These are phyloP conservation scores for Emericellopsis cladophorae DNA, from an alignment of 2,329 filamentous ascomycete genomes.

Conservation along the genomic window DNA sequence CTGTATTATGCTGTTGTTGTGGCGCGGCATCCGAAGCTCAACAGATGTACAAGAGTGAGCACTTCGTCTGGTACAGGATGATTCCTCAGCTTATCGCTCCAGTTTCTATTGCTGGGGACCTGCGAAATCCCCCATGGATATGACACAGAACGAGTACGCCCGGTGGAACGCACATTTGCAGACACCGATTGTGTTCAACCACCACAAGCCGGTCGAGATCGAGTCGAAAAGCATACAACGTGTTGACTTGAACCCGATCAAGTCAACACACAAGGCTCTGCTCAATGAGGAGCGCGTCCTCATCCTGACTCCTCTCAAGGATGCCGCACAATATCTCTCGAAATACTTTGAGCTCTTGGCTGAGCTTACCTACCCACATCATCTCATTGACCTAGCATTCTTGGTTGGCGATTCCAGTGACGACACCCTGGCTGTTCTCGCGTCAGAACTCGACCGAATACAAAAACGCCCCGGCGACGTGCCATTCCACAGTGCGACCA, in stretches of 20 bases:
- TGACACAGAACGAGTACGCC: slow-evolving; percentile 82
- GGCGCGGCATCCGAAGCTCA: slow-evolving; percentile 71
- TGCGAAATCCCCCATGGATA: slow-evolving; percentile 88
- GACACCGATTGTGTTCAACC: slow-evolving; percentile 93
- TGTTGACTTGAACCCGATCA: slow-evolving; percentile 74
- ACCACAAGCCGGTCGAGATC: slow-evolving; percentile 76
- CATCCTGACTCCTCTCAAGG: slow-evolving; percentile 84
- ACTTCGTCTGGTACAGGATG: background rate
- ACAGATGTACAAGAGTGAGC: slow-evolving; percentile 85
- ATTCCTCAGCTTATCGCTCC: slow-evolving; percentile 5
- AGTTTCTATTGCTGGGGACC: slow-evolving; percentile 98
- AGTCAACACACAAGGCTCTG: slow-evolving; percentile 66
- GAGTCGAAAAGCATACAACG: slow-evolving; percentile 69
- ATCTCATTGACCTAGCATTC: slow-evolving; percentile 90
- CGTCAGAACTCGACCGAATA: slow-evolving; percentile 75
- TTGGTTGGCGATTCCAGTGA: slow-evolving; percentile 85
- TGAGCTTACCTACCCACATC: slow-evolving; percentile 84
- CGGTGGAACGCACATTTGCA: slow-evolving; percentile 81
- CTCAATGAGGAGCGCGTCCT: slow-evolving; percentile 78
- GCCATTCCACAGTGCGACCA: slow-evolving; percentile 72
- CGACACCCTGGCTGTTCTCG: slow-evolving; percentile 78
- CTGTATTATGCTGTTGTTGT: slow-evolving; percentile 67
- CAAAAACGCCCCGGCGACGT: slow-evolving; percentile 70
- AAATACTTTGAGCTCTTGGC: slow-evolving; percentile 91
- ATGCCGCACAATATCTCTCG: slow-evolving; percentile 68